A percentile compares a stretch with the other conserved stretches of the same genome.
phyloP scores from a whole-genome alignment of 352 stramenopile species.

The Phytopythium vexans region DNA sequence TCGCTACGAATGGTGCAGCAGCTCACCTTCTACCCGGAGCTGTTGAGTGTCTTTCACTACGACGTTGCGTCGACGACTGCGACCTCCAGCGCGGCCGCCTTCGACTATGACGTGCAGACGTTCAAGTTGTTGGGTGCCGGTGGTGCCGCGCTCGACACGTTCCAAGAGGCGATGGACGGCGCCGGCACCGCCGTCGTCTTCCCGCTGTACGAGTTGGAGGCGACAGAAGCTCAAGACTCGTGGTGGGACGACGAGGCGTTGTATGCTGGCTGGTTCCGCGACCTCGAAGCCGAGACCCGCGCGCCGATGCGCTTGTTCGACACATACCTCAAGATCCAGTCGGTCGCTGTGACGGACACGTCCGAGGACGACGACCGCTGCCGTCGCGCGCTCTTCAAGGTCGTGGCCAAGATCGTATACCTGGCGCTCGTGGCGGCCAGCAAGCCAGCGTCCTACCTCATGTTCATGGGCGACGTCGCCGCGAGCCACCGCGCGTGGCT shows the following conservation, averaged over 20 bases:
- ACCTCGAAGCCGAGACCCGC: constrained; percentile 10
- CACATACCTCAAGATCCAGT: constrained; percentile 12
- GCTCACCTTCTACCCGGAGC: constrained; percentile 34
- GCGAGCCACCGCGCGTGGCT: constrained; percentile 31
- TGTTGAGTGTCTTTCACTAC: constrained; percentile 21
- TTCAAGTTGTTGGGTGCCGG: constrained; percentile 34
- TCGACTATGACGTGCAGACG: constrained; percentile 20
- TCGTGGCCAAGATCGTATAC: constrained; percentile 32
- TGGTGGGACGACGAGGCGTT: constrained; percentile 32
- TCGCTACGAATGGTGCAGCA: constrained; percentile 39
- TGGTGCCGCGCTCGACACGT: constrained; percentile 28
- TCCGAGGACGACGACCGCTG: constrained; percentile 30
- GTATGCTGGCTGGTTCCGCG: constrained; percentile 29
- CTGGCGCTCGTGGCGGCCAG: constrained; percentile 29
- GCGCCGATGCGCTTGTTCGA: constrained; percentile 32
- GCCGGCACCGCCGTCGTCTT: constrained; percentile 25
- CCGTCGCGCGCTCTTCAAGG: constrained; percentile 43
- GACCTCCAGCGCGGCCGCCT: neutral
- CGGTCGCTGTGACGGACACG: constrained; percentile 2
- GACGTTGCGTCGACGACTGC: constrained; percentile 2
- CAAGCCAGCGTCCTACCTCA: constrained; percentile 36
- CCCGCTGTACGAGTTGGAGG: constrained; percentile 20
- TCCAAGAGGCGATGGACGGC: constrained; percentile 27
- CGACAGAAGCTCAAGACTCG: constrained; percentile 1
- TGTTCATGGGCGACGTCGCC: constrained; percentile 41